Conservation (phyloP, 352 stramenopile species). For the Globisporangium cylindrosporum region DNA sequence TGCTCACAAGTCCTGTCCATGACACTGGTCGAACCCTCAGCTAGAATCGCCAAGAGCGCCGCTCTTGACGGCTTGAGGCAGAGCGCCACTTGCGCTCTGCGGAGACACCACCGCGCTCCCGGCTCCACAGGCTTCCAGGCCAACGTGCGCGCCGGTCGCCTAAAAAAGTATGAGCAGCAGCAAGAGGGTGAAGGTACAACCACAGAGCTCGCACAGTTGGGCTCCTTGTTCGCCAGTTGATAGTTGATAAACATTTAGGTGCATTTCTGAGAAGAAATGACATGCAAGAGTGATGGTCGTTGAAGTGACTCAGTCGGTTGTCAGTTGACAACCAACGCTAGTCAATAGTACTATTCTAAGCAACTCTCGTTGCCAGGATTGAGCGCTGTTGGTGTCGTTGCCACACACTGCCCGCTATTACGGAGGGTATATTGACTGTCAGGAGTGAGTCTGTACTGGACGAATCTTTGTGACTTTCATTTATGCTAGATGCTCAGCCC, state of each 20-base stretch:
- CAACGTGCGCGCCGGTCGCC: not conserved
- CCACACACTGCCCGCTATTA: too few species aligned
- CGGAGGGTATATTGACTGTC: not conserved
- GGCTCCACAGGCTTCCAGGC: not conserved
- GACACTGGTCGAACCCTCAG: not conserved
- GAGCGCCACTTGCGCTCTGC: not conserved
- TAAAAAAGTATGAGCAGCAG: not conserved
- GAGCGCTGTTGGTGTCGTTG: not conserved
- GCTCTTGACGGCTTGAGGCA: not conserved
- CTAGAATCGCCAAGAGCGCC: not conserved
- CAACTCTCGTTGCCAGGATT: not conserved
- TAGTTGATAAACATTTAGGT: not conserved
- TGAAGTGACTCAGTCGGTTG: not conserved
- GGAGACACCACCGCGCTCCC: not conserved
- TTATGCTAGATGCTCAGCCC: not conserved
- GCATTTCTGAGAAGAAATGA: not conserved
- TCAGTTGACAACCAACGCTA: not conserved
- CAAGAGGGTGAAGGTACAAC: not conserved
- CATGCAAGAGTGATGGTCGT: conserved; percentile 1
- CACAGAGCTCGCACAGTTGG: not conserved
- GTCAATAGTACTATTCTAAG: too few species aligned
- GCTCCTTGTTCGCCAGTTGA: not conserved
- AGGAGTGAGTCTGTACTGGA: not conserved
- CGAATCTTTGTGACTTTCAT: not conserved
- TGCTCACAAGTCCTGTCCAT: not conserved